A percentile compares a stretch with the other conserved stretches of the same genome.
phyloP scores from a whole-genome alignment of 352 stramenopile genomes.

The Pythium brachiatum region DNA sequence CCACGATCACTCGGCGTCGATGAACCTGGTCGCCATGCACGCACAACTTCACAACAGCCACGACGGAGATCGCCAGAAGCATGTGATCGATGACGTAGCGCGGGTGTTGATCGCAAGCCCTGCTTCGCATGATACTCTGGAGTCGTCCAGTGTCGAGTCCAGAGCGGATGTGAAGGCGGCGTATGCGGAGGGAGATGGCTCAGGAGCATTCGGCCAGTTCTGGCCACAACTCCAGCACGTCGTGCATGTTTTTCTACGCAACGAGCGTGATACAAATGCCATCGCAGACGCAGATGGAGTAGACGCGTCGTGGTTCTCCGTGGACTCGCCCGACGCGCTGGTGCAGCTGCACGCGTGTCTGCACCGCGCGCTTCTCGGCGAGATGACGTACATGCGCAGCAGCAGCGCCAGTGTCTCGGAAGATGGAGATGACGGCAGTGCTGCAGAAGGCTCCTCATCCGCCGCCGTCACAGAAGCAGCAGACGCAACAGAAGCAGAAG shows the following conservation, averaged over 20 bases:
- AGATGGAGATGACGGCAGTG: neutral
- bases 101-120: neutral
- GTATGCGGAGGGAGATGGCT: neutral
- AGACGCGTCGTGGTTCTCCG: conserved; percentile 17
- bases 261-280: neutral
- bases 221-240: neutral
- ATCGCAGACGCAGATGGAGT: neutral
- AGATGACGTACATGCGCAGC: conserved; percentile 5
- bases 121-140: neutral
- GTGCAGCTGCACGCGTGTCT: conserved; percentile 7
- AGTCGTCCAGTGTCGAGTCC: neutral
- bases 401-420: neutral
- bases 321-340: neutral
- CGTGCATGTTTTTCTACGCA: neutral
- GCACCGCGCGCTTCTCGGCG: conserved; percentile 15
- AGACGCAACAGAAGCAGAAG: too few relatives aligned
- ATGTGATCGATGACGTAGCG: neutral
- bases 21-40: neutral
- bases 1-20: neutral
- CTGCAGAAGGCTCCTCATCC: neutral
- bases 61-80: neutral
- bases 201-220: neutral
- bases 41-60: neutral
- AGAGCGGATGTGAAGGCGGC: neutral
- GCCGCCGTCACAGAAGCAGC: neutral